These are phyloP conservation scores for Fomitopsis pinicola DNA, from an alignment of 1,284 basidiomycete species.

Conservation along the genomic window DNA sequence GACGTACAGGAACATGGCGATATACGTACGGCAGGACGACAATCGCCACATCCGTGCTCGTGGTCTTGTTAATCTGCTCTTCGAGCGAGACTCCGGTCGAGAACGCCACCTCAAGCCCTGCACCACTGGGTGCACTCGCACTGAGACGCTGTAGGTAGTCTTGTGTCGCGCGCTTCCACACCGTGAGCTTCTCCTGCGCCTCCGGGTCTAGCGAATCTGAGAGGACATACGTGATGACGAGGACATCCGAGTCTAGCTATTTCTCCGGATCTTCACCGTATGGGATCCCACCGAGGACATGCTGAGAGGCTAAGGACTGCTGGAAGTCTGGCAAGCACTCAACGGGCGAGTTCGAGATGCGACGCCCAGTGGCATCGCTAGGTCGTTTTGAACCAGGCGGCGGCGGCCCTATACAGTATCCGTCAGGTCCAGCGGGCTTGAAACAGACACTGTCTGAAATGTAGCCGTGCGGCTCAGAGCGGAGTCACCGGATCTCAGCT, in stretches of 20 bases:
- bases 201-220: conserved; percentile 73
- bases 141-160: conserved; percentile 58
- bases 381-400: conserved; percentile 85
- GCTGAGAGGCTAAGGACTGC: conserved; percentile 86
- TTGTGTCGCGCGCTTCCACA: conserved; percentile 83
- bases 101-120: conserved; percentile 75
- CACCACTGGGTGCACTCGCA: conserved; percentile 41
- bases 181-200: conserved; percentile 66
- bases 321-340: conserved; percentile 91
- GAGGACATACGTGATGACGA: conserved; percentile 87
- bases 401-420: conserved; percentile 86
- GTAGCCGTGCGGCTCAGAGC: conserved; percentile 63
- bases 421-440: conserved; percentile 78
- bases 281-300: conserved; percentile 86
- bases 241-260: conserved; percentile 73
- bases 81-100: conserved; percentile 93
- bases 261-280: conserved; percentile 40
- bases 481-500: conserved; percentile 67
- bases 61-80: conserved; percentile 95
- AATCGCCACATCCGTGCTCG: conserved; percentile 89
- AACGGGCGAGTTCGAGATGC: conserved; percentile 63
- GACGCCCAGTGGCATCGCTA: conserved; percentile 69
- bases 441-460: conserved; percentile 86
- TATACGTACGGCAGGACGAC: conserved; percentile 92
- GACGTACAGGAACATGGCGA: conserved; percentile 97